Conservation (phyloP, 73 alveolate species). For the Stentor roeselii region DNA sequence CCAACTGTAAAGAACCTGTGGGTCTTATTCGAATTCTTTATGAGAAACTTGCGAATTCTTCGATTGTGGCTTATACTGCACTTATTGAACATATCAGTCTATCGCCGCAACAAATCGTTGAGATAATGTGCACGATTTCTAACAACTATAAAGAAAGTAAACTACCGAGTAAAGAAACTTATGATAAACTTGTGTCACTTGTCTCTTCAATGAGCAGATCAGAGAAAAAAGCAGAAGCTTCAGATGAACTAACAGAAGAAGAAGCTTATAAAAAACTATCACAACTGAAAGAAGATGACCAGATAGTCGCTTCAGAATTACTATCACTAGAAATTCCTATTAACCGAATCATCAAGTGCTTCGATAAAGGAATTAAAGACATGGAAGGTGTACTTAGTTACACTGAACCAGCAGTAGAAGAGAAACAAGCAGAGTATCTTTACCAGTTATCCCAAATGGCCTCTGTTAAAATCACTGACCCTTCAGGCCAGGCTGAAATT, state of each 20-base stretch:
- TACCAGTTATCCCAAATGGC: not conserved
- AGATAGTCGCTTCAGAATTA: not conserved
- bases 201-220: not conserved
- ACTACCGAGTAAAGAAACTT: not conserved
- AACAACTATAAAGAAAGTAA: not conserved
- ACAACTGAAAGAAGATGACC: slow-evolving; percentile 13
- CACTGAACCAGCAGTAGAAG: not conserved
- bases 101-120: not conserved
- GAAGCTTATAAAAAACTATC: not conserved
- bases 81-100: not conserved
- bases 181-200: not conserved
- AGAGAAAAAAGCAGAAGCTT: not conserved
- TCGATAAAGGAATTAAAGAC: not conserved
- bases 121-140: not conserved
- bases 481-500: not conserved
- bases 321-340: not conserved
- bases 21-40: not conserved
- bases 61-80: not conserved
- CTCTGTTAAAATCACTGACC: not conserved
- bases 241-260: slow-evolving; percentile 2
- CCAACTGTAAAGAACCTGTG: not conserved
- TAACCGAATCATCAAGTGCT: not conserved
- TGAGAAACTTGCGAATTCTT: not conserved
- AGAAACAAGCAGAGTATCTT: not conserved
- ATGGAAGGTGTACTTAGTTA: not conserved